Conservation (phyloP, 2,329 filamentous ascomycete species). For the Phyllosticta paracitricarpa region DNA sequence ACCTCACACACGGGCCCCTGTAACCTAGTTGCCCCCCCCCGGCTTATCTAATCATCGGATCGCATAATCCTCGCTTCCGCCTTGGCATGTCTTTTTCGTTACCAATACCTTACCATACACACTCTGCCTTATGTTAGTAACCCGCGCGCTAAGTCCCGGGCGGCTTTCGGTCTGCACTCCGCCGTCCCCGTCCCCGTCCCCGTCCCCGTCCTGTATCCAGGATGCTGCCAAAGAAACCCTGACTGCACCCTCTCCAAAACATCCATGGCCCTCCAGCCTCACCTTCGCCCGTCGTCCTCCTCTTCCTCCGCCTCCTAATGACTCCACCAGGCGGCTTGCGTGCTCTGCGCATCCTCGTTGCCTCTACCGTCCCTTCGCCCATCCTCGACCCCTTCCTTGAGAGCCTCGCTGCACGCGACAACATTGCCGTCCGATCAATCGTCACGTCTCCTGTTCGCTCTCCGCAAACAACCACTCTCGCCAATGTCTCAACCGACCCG, state of each 20-base stretch:
- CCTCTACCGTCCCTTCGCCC: conserved; percentile 10
- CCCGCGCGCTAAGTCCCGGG: no score
- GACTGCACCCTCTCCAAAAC: background rate
- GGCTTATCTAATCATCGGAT: no score
- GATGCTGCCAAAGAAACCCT: no score
- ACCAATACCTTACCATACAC: no score
- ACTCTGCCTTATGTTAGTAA: no score
- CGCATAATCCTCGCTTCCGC: no score
- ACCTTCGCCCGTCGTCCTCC: background rate
- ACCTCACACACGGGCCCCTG: no score
- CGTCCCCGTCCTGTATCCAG: no score
- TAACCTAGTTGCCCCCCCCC: no score
- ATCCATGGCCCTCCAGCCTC: background rate
- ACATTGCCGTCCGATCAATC: conserved; percentile 6
- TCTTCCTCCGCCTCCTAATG: conserved; percentile 24
- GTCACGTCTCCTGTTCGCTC: background rate
- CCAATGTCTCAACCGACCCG: conserved; percentile 8
- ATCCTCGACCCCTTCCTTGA: background rate
- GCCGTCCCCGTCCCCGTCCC: no score
- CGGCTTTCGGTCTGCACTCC: no score
- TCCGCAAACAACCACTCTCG: conserved; percentile 1
- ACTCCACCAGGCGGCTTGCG: conserved; percentile 4
- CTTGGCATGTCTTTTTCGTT: no score
- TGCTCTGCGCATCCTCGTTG: conserved; percentile 12
- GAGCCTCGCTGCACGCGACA: background rate